Conservation (phyloP, 1,139 yeast species). For the Hyphopichia wangnamkhiaoensis region DNA sequence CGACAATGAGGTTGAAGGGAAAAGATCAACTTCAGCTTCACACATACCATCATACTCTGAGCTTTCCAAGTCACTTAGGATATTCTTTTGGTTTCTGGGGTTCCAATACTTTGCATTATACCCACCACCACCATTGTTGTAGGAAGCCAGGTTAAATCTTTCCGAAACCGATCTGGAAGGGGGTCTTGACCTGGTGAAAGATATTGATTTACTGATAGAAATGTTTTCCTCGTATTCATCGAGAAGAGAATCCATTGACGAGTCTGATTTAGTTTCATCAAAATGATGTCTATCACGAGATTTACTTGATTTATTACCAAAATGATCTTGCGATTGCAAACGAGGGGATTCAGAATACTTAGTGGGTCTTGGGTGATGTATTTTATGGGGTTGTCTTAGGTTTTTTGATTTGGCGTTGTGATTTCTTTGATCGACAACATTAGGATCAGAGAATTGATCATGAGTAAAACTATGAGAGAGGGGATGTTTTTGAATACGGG, state of each 20-base stretch:
- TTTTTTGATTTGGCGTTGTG: neutral
- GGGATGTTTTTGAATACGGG: constrained; percentile 4
- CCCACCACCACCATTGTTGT: neutral
- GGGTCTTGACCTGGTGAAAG: constrained; percentile 25
- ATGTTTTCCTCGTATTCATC: constrained; percentile 53
- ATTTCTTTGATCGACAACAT: too few species aligned
- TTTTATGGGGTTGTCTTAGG: constrained; percentile 1
- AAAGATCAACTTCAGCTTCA: constrained; percentile 18
- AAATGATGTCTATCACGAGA: neutral
- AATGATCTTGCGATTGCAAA: constrained; percentile 2
- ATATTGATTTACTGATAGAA: constrained; percentile 28
- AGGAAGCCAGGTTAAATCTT: constrained; percentile 11
- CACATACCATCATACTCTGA: constrained; percentile 10
- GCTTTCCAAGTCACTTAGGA: constrained; percentile 7
- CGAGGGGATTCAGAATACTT: constrained; percentile 6
- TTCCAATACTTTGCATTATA: constrained; percentile 2
- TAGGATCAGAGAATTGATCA: neutral
- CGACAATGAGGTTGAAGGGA: constrained; percentile 39
- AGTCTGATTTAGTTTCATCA: constrained; percentile 29
- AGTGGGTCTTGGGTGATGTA: constrained; percentile 23
- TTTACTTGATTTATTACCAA: neutral
- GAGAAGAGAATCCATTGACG: constrained; percentile 53
- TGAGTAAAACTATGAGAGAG: neutral
- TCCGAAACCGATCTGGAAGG: constrained; percentile 31
- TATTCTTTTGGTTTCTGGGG: constrained; percentile 3